phyloP scores from a whole-genome alignment of 148 eudicot genomes.

The Persicaria maculosa region DNA sequence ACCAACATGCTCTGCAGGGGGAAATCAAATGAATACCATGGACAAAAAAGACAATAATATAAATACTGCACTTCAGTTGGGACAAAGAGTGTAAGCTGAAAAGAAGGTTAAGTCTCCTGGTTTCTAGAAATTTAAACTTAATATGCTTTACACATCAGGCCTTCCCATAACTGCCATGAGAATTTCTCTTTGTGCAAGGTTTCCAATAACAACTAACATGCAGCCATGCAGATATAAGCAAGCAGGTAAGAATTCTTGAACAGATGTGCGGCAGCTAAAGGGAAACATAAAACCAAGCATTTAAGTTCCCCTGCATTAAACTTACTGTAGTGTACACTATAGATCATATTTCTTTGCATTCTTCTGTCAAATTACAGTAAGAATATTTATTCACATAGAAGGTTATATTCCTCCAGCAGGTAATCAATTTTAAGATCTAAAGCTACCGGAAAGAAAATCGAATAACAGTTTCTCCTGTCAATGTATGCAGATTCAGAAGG shows the following conservation, averaged over 20 bases:
- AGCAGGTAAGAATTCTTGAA: not conserved
- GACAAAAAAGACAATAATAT: not conserved
- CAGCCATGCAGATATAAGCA: not conserved
- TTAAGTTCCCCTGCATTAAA: not conserved
- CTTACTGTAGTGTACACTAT: not conserved
- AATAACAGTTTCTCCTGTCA: no score
- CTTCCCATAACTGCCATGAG: not conserved
- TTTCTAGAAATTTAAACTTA: not conserved
- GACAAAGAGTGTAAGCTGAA: not conserved
- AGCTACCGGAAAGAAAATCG: no score
- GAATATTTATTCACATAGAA: not conserved
- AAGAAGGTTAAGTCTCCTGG: not conserved
- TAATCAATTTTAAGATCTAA: no score
- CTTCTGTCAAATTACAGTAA: not conserved
- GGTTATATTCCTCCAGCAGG: not conserved
- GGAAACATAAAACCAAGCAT: not conserved
- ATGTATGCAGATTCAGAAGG: no score
- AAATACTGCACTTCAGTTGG: not conserved
- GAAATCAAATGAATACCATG: conserved; percentile 8
- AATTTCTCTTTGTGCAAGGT: not conserved
- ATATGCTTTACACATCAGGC: not conserved
- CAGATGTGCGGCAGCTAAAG: not conserved
- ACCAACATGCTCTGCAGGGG: conserved; percentile 63
- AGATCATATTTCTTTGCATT: not conserved
- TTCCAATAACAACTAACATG: not conserved